Evolutionary conservation across 441 rosid species (phyloP), one percentile per base, ranked within the genome.

Genomic region (Eutrema salsugineum): DNA sequence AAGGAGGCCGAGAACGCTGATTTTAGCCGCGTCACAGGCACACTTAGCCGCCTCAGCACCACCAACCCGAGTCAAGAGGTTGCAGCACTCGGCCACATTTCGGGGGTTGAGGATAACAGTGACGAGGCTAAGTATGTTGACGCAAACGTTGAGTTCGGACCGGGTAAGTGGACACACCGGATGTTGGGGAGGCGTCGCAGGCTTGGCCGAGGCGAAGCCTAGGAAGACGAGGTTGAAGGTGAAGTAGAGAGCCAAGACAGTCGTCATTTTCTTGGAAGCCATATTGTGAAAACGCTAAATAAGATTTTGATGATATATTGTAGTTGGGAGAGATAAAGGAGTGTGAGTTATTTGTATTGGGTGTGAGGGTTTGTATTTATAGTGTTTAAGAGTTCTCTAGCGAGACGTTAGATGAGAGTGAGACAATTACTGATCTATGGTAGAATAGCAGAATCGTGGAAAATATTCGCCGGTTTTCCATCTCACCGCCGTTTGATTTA

Each of bases 211-310:
- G 22, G 33, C 11, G 4, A 67, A 68, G 15, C 72, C 72, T 35
- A 55, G 43, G 35, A 43, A 9, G 51, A 67, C 63, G 44, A 67
- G 20, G 63, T 43, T 67, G 22, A 67, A 28, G 33, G 63, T 42
- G 22, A 67, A 54, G 33, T 17, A 55, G 53, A 67, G 71, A 54
- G 43, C 63, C 54, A 67, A 54, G 53, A 30, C 17, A 42, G 50
- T 66, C 12, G 51, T 42, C 54, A 42, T 67, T 54, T 55, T 42
- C 33, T 42, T 53, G 16, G 62, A 53, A 54, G 72, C 54, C 72
- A 54, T 67, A 28, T 53, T 30, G 30, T 66, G 51, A 53, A 39
- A 54, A 54, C 42, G 53, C 11, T 54, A 19, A 20, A 14, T 43
- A 30, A 40, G 32, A 5, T 53, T 53, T 28, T 28, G 58, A 46